Base-by-base conservation (phyloP, 768 basidiomycete genomes). In the Crepidotus variabilis region DNA sequence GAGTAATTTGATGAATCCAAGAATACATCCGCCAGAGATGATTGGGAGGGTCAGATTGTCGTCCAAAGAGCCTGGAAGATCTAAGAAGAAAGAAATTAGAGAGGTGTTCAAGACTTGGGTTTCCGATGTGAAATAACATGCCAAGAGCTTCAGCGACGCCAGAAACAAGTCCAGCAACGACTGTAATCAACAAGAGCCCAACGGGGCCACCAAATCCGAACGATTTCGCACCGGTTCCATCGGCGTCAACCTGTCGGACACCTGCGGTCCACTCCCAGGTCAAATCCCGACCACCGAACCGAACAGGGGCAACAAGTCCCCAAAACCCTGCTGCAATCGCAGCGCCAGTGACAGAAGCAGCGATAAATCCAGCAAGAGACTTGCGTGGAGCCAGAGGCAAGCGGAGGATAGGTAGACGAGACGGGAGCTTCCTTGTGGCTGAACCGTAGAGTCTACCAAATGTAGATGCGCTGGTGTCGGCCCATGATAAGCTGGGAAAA, bases 391-490 rank as follows among this genome's bases (percentile, higher is more conserved):
- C 90, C 50, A 95, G 78, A 0, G 85, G 90, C 43, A 94, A 74
- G 2, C 61, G 78, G 68, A 73, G 75, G 66, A 71, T 66, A n/a
- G 78, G 77, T 0, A 75, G 54, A 8, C 69, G 69, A 16, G 72
- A 21, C 10, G 77, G 78, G n/a, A 80, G 69, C 43, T 69, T 72
- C 46, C 83, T 81, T 0, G 92, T 92, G 47, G 74, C 71, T n/a
- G 75, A 73, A 39, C 92, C 92, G 68, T 83, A 92, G 33, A 92
- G 75, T n/a, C 94, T 85, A 46, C 94, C 94, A 60, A 96, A 76
- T 11, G 92, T 95, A 9, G 94, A 96, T 5, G 94, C 94, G 16
- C 93, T 86, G 1, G 94, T 96, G 70, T 97, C 94, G 0, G 92
- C 94, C 94, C 94, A 97, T 32, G 93, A 94, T 49, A 97, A 84